Base-by-base conservation (phyloP, 2,329 filamentous ascomycete genomes). In the Microthyrium microscopicum region DNA sequence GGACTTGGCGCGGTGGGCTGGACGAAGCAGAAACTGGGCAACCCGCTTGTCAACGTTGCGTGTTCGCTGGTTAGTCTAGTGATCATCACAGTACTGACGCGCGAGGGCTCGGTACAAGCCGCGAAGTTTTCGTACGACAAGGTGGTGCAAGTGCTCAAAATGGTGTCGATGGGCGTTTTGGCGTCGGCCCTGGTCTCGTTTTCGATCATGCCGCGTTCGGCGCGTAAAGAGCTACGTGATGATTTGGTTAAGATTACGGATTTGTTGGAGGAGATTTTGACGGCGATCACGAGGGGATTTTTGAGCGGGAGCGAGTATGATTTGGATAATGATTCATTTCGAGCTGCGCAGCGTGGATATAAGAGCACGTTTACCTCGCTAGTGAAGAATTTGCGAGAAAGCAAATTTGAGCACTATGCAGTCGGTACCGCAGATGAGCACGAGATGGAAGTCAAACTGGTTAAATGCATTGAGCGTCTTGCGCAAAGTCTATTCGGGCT, bases 401-500 rank as follows among this genome's bases (percentile, higher is more conserved):
- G 85, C 11, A 92, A 87, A 50, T 76, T 82, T 38, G 87, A 95
- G 52, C 81, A 93, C 48, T 93, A 81, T 47, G 60, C 85, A 3
- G 53, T 83, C 4, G 87, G 87, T 2, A 75, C 71, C 3, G 85
- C 93, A 50, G 68, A 67, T 35, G 68, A 87, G 40, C 91, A 91
- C 51, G 65, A 68, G 24, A 66, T 91, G 3, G 81, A 94, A 46
- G 76, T 77, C 42, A 73, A 70, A 17, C 66, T 95, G 4, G 78
- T 87, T 28, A 77, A 82, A 47, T 87, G 81, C 42, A 70, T 95
- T 46, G 82, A 92, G 51, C 74, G 72, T 29, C 65, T 95, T 19
- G 76, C 82, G 4, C 85, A 94, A 51, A 84, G 83, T 42, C 77
- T 94, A 42, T 85, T 87, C 51, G 89, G 87, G 5, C 60, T 98